Evolutionary conservation across 768 basidiomycete genomes (phyloP).

Genomic region (Termitomyces sp.): DNA sequence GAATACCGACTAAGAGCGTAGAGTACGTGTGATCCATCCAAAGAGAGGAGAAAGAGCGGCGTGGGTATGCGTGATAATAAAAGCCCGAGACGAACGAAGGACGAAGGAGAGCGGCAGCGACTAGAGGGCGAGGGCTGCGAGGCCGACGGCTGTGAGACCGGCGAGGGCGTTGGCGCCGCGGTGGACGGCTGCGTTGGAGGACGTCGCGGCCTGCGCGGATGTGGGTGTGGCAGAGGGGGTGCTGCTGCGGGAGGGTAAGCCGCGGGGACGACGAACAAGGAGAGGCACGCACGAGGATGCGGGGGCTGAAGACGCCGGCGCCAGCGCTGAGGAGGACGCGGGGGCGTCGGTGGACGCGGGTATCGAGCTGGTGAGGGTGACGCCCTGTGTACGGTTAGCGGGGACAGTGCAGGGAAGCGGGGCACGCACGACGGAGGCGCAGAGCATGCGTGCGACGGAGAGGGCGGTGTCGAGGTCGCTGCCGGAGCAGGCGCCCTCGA

Average conservation of each 20-base stretch:
- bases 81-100: too few species aligned
- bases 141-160: conserved; percentile 37
- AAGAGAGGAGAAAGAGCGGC: too few species aligned
- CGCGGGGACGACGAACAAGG: too few species aligned
- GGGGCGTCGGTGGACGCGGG: background rate
- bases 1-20: too few species aligned
- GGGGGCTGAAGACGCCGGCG: too few species aligned
- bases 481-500: conserved; percentile 39
- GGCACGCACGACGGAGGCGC: conserved; percentile 46
- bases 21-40: too few species aligned
- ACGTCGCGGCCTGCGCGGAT: background rate
- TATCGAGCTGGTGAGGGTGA: conserved; percentile 8
- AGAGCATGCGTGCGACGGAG: conserved; percentile 33
- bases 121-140: conserved; percentile 40
- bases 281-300: conserved; percentile 1
- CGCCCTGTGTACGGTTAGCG: too few species aligned
- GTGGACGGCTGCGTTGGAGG: conserved; percentile 15
- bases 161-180: conserved; percentile 27
- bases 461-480: conserved; percentile 41
- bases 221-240: background rate
- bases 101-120: too few species aligned
- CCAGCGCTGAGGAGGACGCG: too few species aligned
- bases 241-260: background rate
- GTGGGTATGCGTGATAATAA: too few species aligned
- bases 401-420: too few species aligned